phyloP scores from a whole-genome alignment of 495 filamentous ascomycete species.

The Thermochaetoides thermophila region DNA sequence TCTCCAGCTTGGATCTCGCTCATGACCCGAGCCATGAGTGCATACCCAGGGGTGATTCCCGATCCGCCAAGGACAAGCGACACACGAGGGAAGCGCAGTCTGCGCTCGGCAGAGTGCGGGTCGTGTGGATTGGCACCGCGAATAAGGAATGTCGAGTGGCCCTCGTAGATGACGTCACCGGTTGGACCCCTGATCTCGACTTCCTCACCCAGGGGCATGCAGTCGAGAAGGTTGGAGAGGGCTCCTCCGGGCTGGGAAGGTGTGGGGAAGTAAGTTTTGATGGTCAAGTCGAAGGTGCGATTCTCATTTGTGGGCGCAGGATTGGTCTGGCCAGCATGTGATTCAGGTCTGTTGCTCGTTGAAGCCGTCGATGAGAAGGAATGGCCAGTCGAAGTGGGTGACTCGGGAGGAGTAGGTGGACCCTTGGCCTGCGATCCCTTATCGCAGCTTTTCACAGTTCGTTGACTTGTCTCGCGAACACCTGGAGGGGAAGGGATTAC shows the following conservation, averaged over 20 bases:
- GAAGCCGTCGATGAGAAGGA: too few species aligned
- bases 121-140: conserved; percentile 1
- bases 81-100: conserved; percentile 11
- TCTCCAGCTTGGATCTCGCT: conserved; percentile 31
- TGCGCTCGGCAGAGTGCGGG: conserved; percentile 19
- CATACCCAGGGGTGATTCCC: conserved; percentile 44
- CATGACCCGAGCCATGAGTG: conserved; percentile 37
- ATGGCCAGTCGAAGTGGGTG: too few species aligned
- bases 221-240: conserved; percentile 25
- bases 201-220: conserved; percentile 26
- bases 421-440: neutral
- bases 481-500: neutral
- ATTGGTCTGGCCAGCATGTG: too few species aligned
- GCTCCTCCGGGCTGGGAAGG: conserved; percentile 4
- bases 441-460: neutral
- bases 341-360: too few species aligned
- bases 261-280: conserved; percentile 6
- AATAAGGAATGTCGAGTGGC: conserved; percentile 4
- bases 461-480: neutral
- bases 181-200: conserved; percentile 36
- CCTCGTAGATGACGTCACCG: conserved; percentile 18
- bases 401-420: neutral
- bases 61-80: conserved; percentile 37
- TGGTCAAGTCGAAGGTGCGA: conserved; percentile 4
- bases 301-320: neutral